Percentiles rank a stretch among this genome's conserved stretches.
These are phyloP conservation scores for Xylaria curta DNA, from an alignment of 495 filamentous ascomycete species.

Conservation along the genomic window DNA sequence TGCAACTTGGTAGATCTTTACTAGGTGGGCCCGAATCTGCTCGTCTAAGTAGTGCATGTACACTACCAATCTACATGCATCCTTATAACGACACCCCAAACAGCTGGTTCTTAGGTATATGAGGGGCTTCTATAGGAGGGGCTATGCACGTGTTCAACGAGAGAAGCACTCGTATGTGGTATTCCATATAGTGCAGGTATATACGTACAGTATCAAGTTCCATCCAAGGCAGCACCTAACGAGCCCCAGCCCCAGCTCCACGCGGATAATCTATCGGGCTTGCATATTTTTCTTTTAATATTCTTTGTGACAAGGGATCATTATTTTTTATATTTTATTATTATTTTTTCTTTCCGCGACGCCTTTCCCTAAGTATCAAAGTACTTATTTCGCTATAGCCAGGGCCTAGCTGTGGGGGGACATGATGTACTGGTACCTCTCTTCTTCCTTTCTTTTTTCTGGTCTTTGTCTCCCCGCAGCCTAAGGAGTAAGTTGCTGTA, in stretches of 20 bases:
- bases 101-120: not conserved
- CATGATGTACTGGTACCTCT: constrained; percentile 14
- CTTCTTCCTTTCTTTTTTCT: not conserved
- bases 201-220: not conserved
- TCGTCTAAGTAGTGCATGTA: not conserved
- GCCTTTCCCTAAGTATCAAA: not conserved
- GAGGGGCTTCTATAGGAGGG: constrained; percentile 9
- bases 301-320: constrained; percentile 1
- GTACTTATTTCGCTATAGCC: constrained; percentile 7
- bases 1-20: constrained; percentile 18
- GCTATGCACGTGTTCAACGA: constrained; percentile 16
- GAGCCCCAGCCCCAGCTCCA: constrained; percentile 20
- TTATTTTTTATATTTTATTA: not conserved
- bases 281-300: not conserved
- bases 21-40: not conserved
- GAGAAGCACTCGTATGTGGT: not conserved
- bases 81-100: constrained; percentile 20
- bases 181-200: not conserved
- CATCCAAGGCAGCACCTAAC: not conserved
- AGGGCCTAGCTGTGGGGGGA: not conserved
- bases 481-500: not conserved
- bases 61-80: not conserved
- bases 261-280: constrained; percentile 12
- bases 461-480: not conserved
- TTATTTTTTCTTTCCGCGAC: not conserved